Percentiles rank a stretch among this genome's conserved stretches.
phyloP scores from a whole-genome alignment of 805 yeast species.

The Blastobotrys parvus region DNA sequence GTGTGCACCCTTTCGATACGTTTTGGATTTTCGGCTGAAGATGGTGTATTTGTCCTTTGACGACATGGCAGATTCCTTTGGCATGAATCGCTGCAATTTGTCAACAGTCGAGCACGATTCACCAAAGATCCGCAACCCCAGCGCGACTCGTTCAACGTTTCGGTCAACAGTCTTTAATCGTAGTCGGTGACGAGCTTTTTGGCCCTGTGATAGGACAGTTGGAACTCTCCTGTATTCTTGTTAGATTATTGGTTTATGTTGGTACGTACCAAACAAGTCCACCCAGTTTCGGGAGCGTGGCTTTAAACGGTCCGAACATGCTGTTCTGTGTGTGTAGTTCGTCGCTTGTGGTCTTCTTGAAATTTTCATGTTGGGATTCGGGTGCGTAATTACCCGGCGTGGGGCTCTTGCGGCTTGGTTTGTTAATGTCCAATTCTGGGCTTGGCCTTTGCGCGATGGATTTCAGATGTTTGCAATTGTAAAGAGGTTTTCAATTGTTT shows the following conservation, averaged over 20 bases:
- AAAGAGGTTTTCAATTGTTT: neutral
- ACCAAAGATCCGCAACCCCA: conserved; percentile 37
- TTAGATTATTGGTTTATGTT: conserved; percentile 1
- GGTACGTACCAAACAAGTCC: conserved; percentile 61
- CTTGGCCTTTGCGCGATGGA: too few relatives aligned
- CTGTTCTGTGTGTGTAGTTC: conserved; percentile 2
- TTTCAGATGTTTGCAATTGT: too few relatives aligned
- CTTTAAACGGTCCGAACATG: conserved; percentile 69
- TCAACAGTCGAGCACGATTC: conserved; percentile 29
- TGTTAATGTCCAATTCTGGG: too few relatives aligned
- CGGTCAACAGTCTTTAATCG: conserved; percentile 77
- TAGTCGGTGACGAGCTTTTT: conserved; percentile 75
- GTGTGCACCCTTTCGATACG: conserved; percentile 84
- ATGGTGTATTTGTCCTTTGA: conserved; percentile 82
- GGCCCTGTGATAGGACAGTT: conserved; percentile 69
- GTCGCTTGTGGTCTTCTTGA: too few relatives aligned
- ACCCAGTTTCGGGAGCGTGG: conserved; percentile 49
- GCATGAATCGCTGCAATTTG: conserved; percentile 41
- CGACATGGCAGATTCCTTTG: conserved; percentile 73
- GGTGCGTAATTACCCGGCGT: neutral
- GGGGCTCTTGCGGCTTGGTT: too few relatives aligned
- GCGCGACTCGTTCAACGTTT: conserved; percentile 57
- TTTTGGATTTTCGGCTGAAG: conserved; percentile 62
- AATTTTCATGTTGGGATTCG: neutral
- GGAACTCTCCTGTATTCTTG: conserved; percentile 65